Evolutionary conservation across 805 yeast genomes (phyloP).

Genomic region (Candida odintsovae): DNA sequence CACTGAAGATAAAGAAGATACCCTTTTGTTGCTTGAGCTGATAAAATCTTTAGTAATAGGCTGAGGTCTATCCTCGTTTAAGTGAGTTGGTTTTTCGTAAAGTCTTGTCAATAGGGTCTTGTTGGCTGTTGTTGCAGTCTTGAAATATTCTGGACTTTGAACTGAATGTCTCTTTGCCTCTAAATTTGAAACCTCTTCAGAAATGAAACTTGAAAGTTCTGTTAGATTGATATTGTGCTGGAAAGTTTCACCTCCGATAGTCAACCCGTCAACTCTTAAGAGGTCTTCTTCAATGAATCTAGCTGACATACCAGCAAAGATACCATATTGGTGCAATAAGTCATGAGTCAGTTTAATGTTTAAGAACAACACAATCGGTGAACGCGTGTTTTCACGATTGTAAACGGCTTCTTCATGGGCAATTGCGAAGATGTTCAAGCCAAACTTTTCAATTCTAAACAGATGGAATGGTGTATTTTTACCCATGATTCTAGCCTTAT

Average conservation of each 20-base stretch:
- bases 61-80: neutral
- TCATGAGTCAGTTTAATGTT: constrained; percentile 42
- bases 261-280: constrained; percentile 19
- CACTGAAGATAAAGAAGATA: constrained; percentile 17
- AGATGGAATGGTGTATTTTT: constrained; percentile 85
- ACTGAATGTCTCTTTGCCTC: constrained; percentile 14
- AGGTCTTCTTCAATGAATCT: constrained; percentile 31
- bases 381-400: constrained; percentile 46
- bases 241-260: constrained; percentile 19
- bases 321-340: constrained; percentile 30
- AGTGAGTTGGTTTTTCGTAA: neutral
- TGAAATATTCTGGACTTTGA: constrained; percentile 7
- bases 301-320: constrained; percentile 46
- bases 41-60: constrained; percentile 12
- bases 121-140: constrained; percentile 8
- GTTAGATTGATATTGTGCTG: constrained; percentile 23
- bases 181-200: constrained; percentile 32
- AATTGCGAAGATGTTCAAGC: constrained; percentile 48
- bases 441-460: constrained; percentile 45
- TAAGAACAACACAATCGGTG: constrained; percentile 62
- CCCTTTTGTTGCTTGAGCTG: constrained; percentile 6
- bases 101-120: constrained; percentile 4
- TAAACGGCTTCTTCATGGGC: constrained; percentile 62
- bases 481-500: constrained; percentile 66
- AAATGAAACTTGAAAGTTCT: constrained; percentile 31